Base-by-base conservation (phyloP, 2,329 filamentous ascomycete genomes). In the Septoria petroselini region DNA sequence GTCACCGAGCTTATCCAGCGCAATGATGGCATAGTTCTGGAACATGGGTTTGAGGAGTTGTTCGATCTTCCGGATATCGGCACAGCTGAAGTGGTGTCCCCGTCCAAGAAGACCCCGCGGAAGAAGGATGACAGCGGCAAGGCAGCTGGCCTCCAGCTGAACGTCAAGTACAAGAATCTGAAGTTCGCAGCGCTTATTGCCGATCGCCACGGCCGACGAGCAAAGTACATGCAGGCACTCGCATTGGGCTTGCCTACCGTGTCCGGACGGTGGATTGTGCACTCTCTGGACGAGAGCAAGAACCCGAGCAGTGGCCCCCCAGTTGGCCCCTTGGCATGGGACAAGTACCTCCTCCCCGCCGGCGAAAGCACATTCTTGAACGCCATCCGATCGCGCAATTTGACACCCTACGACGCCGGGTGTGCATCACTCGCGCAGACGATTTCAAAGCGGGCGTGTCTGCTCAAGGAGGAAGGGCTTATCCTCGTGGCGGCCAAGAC, bases 211-310 rank as follows among this genome's bases (percentile, higher is more conserved):
- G 93, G 87, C 5, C 83, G 91, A 39, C 90, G 89, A 55, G 81
- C 84, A 41, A 98, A 97, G 66, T 96, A 93, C 68, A 87, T 97
- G 77, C 91, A 97, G 70, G 93, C 93, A 0, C 79, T 98, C 2
- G 91, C 93, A 0, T 79, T 98, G 0, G 89, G 88, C 1, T 71
- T 98, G 0, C 93, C 93, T 0, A 95, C 91, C 62, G 75, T 98
- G 1, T 85, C 88, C 4, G 79, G 83, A 4, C 83, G 84, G 47
- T 98, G 93, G 91, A 74, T 95, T 40, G 76, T 80, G 19, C 79
- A 86, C 41, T 95, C 88, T 54, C 68, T 91, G 15, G 52, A 60
- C 11, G n/a, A 41, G 2, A 21, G 46, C 8, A 56, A 50, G 39
- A 63, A 64, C 23, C 30, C 29, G 3, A 46, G 29, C 19, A 33